Percentiles rank a stretch among this genome's conserved stretches.
These are phyloP conservation scores for Anthoceros angustus DNA, from an alignment of 225 moss, liverwort and hornwort genomes.

Conservation along the genomic window DNA sequence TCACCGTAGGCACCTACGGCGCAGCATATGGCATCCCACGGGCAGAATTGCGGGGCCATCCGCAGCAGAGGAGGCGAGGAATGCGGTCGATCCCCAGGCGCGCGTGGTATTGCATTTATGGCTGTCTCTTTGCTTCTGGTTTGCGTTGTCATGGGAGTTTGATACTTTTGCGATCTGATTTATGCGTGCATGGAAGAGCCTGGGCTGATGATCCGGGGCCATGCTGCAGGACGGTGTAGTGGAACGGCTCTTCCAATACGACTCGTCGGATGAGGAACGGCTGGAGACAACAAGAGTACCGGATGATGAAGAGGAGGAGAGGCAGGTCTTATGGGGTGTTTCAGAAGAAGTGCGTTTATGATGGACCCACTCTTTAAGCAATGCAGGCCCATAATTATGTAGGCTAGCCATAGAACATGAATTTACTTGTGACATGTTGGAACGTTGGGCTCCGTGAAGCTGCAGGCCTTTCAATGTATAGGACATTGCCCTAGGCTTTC, in stretches of 20 bases:
- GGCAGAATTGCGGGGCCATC: conserved; percentile 1
- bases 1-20: background rate
- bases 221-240: background rate
- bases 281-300: background rate
- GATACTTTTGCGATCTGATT: background rate
- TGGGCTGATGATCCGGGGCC: background rate
- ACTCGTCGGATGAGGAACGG: conserved; percentile 1
- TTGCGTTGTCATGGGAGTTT: background rate
- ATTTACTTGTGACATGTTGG: too few species aligned
- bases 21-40: conserved; percentile 2
- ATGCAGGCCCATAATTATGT: too few species aligned
- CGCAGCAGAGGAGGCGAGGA: background rate
- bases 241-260: background rate
- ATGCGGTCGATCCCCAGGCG: background rate
- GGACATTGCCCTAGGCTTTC: too few species aligned
- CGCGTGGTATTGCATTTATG: background rate
- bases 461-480: too few species aligned
- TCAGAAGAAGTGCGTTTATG: too few species aligned
- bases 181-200: background rate
- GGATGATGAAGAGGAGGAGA: background rate
- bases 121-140: background rate
- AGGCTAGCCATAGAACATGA: too few species aligned
- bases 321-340: too few species aligned
- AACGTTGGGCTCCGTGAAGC: too few species aligned
- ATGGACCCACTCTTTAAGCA: too few species aligned